Conservation (phyloP, 352 stramenopile species). For the Phytopythium cucurbitacearum region DNA sequence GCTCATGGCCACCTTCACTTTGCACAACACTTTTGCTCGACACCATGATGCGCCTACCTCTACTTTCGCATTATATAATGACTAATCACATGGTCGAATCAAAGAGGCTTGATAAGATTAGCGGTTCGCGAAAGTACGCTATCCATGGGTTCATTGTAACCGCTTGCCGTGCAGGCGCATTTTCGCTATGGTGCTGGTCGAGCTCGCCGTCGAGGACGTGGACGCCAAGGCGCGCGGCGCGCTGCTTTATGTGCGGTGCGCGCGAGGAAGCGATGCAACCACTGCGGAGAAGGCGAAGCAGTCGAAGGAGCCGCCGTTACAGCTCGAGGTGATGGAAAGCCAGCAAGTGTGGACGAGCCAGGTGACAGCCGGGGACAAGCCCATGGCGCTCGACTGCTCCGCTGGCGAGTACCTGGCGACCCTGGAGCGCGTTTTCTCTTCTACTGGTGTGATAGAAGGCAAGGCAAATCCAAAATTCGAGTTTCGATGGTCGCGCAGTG, state of each 20-base stretch:
- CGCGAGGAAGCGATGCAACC: constrained; percentile 1
- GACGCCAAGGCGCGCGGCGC: constrained; percentile 4
- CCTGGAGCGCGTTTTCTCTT: constrained; percentile 16
- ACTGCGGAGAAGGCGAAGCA: neutral
- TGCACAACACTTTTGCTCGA: too few species aligned
- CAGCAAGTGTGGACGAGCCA: constrained; percentile 23
- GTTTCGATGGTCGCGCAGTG: constrained; percentile 36
- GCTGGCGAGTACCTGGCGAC: constrained; percentile 23
- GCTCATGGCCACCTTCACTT: too few species aligned
- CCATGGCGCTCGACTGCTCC: constrained; percentile 37
- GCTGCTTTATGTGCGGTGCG: constrained; percentile 26
- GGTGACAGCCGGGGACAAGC: constrained; percentile 31
- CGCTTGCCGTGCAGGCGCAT: too few species aligned
- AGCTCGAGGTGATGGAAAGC: constrained; percentile 26
- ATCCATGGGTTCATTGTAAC: too few species aligned
- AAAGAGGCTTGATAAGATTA: too few species aligned
- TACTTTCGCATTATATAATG: too few species aligned
- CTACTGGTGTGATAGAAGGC: neutral
- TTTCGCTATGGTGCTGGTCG: constrained; percentile 11
- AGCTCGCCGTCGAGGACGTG: constrained; percentile 18
- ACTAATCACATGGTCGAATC: too few species aligned
- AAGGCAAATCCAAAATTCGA: constrained; percentile 15
- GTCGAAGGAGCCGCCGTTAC: constrained; percentile 6
- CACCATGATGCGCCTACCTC: too few species aligned
- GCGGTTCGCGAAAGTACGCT: too few species aligned